Evolutionary conservation across 768 basidiomycete genomes (phyloP).

Genomic region (Collybiopsis luxurians): DNA sequence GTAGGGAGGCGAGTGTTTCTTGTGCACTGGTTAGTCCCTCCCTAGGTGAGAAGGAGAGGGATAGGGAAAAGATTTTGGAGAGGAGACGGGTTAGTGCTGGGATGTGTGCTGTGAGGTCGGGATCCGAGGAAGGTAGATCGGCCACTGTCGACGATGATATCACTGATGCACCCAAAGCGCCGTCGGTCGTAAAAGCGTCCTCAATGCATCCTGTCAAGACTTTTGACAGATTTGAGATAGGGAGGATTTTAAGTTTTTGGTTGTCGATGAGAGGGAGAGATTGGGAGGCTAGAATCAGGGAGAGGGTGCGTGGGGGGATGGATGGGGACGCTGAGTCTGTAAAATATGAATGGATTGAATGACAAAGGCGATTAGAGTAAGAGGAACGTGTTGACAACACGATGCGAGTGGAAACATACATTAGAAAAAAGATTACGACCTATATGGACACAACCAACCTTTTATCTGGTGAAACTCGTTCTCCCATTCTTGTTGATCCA

Average conservation of each 20-base stretch:
- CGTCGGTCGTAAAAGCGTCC: conserved; percentile 17
- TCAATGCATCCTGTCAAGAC: conserved; percentile 10
- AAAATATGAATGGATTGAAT: background rate
- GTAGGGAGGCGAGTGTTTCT: background rate
- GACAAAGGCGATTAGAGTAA: too few species aligned
- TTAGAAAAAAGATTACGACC: too few species aligned
- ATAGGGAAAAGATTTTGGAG: conserved; percentile 29
- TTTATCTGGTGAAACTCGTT: conserved; percentile 61
- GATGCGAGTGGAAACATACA: too few species aligned
- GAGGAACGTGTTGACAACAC: too few species aligned
- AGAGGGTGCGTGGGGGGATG: conserved; percentile 24
- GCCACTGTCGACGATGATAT: conserved; percentile 27
- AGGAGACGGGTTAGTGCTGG: conserved; percentile 32
- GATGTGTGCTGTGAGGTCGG: conserved; percentile 15
- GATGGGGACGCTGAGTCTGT: conserved; percentile 20
- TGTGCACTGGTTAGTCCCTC: conserved; percentile 2
- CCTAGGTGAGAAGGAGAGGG: conserved; percentile 32
- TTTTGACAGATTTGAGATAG: conserved; percentile 40
- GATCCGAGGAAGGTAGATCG: too few species aligned
- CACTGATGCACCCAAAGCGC: conserved; percentile 20
- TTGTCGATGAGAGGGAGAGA: conserved; percentile 54
- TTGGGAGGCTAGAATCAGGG: conserved; percentile 59
- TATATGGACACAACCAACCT: too few species aligned
- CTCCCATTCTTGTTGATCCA: conserved; percentile 62
- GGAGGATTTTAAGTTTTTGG: conserved; percentile 57